Conservation (phyloP, 2,329 filamentous ascomycete genomes). For the Trichoderma sp. region DNA sequence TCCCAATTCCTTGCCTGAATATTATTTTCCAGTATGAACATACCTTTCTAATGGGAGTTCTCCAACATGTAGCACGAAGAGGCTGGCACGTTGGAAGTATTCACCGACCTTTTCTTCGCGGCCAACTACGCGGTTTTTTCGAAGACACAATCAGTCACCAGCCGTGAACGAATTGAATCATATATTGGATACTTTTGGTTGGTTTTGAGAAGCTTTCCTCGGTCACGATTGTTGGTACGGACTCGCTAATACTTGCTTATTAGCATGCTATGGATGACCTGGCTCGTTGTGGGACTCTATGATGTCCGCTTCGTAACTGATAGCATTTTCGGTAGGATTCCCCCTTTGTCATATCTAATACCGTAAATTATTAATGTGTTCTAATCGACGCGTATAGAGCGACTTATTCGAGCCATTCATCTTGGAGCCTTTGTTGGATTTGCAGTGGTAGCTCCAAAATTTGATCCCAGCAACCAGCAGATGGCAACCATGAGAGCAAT, state of each 20-base stretch:
- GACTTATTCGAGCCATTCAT: conserved; percentile 55
- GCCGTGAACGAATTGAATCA: conserved; percentile 31
- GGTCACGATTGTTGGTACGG: not conserved
- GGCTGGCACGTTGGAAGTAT: conserved; percentile 37
- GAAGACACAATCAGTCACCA: conserved; percentile 33
- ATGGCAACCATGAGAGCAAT: conserved; percentile 38
- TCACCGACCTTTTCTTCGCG: conserved; percentile 43
- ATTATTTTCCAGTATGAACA: not conserved
- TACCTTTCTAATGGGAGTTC: not conserved
- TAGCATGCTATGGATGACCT: conserved; percentile 64
- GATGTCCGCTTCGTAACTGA: conserved; percentile 65
- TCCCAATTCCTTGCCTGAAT: not conserved
- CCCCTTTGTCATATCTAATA: too few species aligned
- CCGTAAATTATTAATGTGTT: too few species aligned
- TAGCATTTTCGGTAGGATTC: conserved; percentile 50
- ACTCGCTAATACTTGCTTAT: not conserved
- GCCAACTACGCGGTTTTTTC: conserved; percentile 62
- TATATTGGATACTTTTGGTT: conserved; percentile 39
- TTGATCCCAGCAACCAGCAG: conserved; percentile 39
- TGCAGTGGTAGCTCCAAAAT: conserved; percentile 54
- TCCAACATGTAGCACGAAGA: conserved; percentile 32
- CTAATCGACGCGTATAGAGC: conserved; percentile 35
- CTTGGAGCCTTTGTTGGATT: conserved; percentile 64
- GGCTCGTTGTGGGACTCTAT: conserved; percentile 61
- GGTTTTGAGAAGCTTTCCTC: not conserved